Percentiles rank a stretch among this genome's conserved stretches.
phyloP scores from a whole-genome alignment of 2,329 filamentous ascomycete genomes.

The Drechmeria coniospora region DNA sequence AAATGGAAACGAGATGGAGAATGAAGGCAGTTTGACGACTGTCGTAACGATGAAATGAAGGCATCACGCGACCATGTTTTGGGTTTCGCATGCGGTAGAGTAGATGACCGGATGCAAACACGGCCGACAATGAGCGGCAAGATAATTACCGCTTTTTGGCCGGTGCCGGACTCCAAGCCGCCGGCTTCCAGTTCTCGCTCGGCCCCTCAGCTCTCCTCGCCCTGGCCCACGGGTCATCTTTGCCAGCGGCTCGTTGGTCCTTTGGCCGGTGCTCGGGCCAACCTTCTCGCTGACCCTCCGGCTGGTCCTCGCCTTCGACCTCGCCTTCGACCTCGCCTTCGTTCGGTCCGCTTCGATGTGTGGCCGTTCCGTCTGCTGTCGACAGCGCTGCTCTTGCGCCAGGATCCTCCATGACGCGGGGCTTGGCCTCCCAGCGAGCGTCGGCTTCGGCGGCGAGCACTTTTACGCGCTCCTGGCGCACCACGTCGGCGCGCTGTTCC shows the following conservation, averaged over 20 bases:
- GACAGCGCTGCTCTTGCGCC: conserved; percentile 3
- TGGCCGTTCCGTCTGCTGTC: too few relatives aligned
- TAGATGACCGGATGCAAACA: too few relatives aligned
- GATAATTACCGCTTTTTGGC: conserved; percentile 15
- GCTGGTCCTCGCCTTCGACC: conserved; percentile 1
- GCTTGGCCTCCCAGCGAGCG: conserved; percentile 46
- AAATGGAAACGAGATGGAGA: too few relatives aligned
- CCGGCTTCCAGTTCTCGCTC: conserved; percentile 52
- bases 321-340: conserved; percentile 2
- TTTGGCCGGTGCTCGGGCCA: not conserved
- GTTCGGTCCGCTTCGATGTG: not conserved
- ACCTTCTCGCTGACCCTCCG: not conserved
- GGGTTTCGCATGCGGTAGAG: too few relatives aligned
- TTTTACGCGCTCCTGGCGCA: conserved; percentile 36
- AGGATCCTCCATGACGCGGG: conserved; percentile 27
- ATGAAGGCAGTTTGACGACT: too few relatives aligned
- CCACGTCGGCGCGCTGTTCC: conserved; percentile 40
- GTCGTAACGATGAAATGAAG: too few relatives aligned
- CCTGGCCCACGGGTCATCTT: conserved; percentile 42
- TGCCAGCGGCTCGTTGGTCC: not conserved
- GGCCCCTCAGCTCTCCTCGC: conserved; percentile 29
- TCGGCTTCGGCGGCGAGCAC: conserved; percentile 45
- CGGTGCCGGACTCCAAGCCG: conserved; percentile 41
- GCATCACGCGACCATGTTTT: too few relatives aligned
- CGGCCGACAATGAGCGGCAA: too few relatives aligned